phyloP scores from a whole-genome alignment of 495 filamentous ascomycete species.

The Durotheca rogersii region DNA sequence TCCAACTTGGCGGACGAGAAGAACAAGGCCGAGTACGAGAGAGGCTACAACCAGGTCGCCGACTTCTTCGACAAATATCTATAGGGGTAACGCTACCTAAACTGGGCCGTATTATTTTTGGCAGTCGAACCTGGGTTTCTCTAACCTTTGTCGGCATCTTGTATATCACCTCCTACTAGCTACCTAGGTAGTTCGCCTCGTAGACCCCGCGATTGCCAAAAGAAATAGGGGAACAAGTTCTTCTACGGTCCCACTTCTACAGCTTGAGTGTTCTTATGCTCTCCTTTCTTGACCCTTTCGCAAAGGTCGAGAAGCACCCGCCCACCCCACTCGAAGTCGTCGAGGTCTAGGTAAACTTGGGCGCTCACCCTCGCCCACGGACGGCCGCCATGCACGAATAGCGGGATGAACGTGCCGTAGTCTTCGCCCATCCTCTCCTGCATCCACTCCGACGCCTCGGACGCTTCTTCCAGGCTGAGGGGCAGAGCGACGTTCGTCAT shows the following conservation, averaged over 20 bases:
- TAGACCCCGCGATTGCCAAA: too few relatives aligned
- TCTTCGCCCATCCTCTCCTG: conserved; percentile 54
- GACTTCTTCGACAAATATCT: conserved; percentile 50
- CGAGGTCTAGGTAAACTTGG: conserved; percentile 75
- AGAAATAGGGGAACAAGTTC: too few relatives aligned
- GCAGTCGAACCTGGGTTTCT: too few relatives aligned
- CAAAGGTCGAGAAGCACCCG: conserved; percentile 61
- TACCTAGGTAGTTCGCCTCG: too few relatives aligned
- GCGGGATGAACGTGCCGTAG: conserved; percentile 68
- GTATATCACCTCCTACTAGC: too few relatives aligned
- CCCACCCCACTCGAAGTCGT: conserved; percentile 75
- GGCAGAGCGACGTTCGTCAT: conserved; percentile 78
- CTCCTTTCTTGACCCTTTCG: conserved; percentile 56
- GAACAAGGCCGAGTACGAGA: conserved; percentile 52
- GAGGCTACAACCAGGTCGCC: conserved; percentile 49
- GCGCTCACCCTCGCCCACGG: conserved; percentile 74
- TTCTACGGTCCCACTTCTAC: too few relatives aligned
- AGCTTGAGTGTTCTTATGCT: conserved; percentile 38
- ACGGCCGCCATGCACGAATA: conserved; percentile 58
- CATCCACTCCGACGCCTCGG: conserved; percentile 56
- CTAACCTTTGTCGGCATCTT: too few relatives aligned
- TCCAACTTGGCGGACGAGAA: conserved; percentile 54
- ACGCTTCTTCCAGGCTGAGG: conserved; percentile 45
- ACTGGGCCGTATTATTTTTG: too few relatives aligned
- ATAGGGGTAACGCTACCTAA: too few relatives aligned